Percentiles rank a stretch among this genome's conserved stretches.
phyloP scores from a whole-genome alignment of 257 asterid species.

The Solanum chilense region DNA sequence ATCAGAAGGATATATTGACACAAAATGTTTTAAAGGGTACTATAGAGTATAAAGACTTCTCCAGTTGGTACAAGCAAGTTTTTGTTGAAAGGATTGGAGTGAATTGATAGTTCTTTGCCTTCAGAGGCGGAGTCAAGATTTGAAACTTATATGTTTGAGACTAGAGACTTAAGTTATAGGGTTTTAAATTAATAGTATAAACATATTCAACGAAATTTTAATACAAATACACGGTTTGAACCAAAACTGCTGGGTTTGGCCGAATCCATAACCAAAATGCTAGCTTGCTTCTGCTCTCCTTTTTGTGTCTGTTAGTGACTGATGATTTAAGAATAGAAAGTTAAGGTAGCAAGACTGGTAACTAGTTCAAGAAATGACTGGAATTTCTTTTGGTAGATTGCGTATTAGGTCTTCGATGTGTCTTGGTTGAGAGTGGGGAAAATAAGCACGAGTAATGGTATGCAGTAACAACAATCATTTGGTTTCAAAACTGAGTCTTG shows the following conservation, averaged over 20 bases:
- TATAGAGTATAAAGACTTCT: background rate
- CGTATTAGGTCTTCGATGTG: background rate
- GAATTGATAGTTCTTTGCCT: background rate
- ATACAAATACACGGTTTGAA: background rate
- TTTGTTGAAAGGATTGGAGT: background rate
- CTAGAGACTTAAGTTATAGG: background rate
- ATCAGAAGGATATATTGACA: background rate
- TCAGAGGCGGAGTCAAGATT: background rate
- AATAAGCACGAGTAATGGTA: background rate
- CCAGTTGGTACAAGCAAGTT: background rate
- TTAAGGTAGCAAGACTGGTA: background rate
- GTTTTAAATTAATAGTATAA: background rate
- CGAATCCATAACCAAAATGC: background rate
- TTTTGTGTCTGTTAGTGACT: background rate
- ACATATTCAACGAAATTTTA: background rate
- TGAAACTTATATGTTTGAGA: background rate
- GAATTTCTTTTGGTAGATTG: background rate
- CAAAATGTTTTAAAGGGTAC: background rate
- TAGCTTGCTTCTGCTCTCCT: background rate
- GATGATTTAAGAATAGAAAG: background rate
- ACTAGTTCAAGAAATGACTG: background rate
- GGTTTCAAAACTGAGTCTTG: background rate
- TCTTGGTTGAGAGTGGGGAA: background rate
- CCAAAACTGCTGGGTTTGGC: background rate
- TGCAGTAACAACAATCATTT: background rate